Evolutionary conservation across 2,329 filamentous ascomycete species (phyloP), one percentile per base, ranked within the genome.

Genomic region (Chaetomiaceae sp.): DNA sequence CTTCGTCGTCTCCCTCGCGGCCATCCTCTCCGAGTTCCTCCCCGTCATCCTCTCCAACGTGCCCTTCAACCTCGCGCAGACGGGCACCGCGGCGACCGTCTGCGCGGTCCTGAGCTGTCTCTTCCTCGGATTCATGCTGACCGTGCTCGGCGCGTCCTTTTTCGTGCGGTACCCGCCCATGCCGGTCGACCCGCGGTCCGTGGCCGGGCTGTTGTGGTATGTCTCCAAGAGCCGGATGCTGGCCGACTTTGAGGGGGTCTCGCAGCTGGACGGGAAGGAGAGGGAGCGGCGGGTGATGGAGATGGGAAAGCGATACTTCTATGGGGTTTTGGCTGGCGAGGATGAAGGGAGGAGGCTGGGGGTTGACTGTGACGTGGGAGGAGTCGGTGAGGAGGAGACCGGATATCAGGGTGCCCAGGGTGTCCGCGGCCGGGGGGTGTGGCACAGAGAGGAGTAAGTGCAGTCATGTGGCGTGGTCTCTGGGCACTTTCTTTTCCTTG

Each of bases 21-120:
- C 72, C 3, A 67, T 77, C 19, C 63, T 77, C 2, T 68, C 74
- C 19, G 75, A 79, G 43, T 70, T 76, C 42, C 68, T 79, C n/a
- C 75, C 75, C 1, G 64, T 77, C 17, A 64, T 74, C 2, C 66
- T 79, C 3, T 67, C 73, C 56, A 77, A 76, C 53, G 67, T 78
- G 2, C 71, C 75, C 0, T 75, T 73, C 60, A 72, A 68, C 46
- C 65, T 70, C 2, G 68, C 70, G 0, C 70, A 73, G 45, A 68
- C 68, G 0, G 61, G 65, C 30, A 59, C 60, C 14, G 67, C 72
- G 0, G 70, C 73, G 42, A 63, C 63, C 0, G 62, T 70, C 5
- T 77, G 71, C 54, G 66, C 71, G 0, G 68, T 68, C 23, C 52
- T 75, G 9, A 65, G 67, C 1, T 64, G 69, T 2, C 56, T 66